Evolutionary conservation across 2,329 filamentous ascomycete genomes (phyloP), one percentile per base, ranked within the genome.

Genomic region (Alternaria infectoria): DNA sequence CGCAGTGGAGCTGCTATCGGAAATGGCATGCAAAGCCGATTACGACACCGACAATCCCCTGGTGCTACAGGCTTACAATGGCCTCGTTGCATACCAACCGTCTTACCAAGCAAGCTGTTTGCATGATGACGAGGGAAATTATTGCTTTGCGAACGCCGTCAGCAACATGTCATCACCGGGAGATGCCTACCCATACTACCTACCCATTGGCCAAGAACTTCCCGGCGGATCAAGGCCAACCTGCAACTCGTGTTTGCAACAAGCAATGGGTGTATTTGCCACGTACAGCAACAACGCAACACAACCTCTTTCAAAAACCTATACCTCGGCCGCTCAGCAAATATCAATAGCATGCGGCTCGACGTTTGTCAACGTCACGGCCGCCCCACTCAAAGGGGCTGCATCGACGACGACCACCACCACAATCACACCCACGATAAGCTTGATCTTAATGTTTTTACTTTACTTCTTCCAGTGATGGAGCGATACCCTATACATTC

Each of bases 131-230:
- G 80, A 83, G 1, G 89, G 89, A 1, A 85, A 85, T 54, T 86
- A 89, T 69, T 97, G 95, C 82, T 97, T 93, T 78, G 92, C 92
- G 69, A 90, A 92, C 70, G 93, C 95, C 54, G 89, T 94, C 64
- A 93, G 91, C 51, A 97, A 97, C 80, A 77, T 83, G 6, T 87
- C 88, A 21, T 90, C 87, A 9, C 84, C 91, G 13, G 87, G 89
- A 30, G 91, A 96, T 77, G 86, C 88, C 32, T 95, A 94, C 74
- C 86, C 96, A 36, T 99, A 97, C 82, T 95, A 91, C 73, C 83
- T 98, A 4, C 92, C 94, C 0, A 86, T 97, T 59, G 96, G 96
- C 62, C 86, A 89, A 44, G 80, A 84, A 1, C 82, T 97, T 12
- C 92, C 92, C 0, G 84, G 83, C 13, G 86, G 86, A 21, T 87